Evolutionary conservation across 73 alveolate genomes (phyloP), one percentile per base, ranked within the genome.

Genomic region (Paramecium bursaria): DNA sequence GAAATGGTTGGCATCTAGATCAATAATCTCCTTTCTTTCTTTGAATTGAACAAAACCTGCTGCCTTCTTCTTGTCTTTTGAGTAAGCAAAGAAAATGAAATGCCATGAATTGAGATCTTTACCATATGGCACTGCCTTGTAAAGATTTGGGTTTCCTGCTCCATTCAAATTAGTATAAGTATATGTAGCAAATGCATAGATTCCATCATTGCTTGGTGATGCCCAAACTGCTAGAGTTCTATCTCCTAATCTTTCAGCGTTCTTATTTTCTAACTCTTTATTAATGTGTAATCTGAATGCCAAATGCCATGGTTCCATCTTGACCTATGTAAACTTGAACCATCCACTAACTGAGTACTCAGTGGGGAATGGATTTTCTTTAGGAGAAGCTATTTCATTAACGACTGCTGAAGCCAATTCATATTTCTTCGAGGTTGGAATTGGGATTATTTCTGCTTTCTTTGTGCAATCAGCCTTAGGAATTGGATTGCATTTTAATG

Each of bases 191-290:
- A 67, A 67, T 14, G 82, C 82, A 35, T 67, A 67, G 3, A 67
- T 67, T 11, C 82, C 82, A 14, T 67, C 55, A 39, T 67, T 21
- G 1, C 60, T 35, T 4, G 82, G 82, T 42, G 82, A 67, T 11
- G 33, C 82, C 82, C 82, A 67, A 17, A 47, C 82, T 25, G 82
- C 82, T 15, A 67, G 33, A 5, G 82, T 67, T 67, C 82, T 67
- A 67, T 67, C 82, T 67, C 82, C 82, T 27, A 67, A 67, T 42
- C 55, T 67, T 19, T 67, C 55, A 42, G 55, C 82, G 21, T 67
- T 67, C 46, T 67, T 42, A 21, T 67, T 67, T 14, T 29, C 46
- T 19, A 19, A 53, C 35, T 67, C 82, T 42, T 67, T 67, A 15
- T 67, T 67, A 14, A 67, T 67, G 30, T 67, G 82, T 44, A 67